A percentile compares a stretch with the other conserved stretches of the same genome.
Evolutionary conservation across 331 rosid genomes (phyloP).

Genomic region (Acacia concinna): DNA sequence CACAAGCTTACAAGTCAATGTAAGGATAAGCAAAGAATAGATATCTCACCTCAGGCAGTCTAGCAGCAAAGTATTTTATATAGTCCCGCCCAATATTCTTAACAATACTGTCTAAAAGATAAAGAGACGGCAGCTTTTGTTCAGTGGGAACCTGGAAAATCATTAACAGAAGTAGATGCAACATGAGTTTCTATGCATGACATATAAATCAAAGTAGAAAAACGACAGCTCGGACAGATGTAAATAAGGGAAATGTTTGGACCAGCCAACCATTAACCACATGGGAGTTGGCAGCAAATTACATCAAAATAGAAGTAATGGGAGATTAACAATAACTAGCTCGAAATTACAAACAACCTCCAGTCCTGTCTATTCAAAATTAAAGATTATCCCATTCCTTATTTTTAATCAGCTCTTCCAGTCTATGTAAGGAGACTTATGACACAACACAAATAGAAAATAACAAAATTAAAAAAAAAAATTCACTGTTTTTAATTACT

Average conservation of each 20-base stretch:
- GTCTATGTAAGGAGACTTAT: not conserved
- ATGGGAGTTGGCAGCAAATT: slow-evolving; percentile 18
- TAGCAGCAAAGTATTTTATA: slow-evolving; percentile 80
- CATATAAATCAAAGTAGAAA: slow-evolving; percentile 17
- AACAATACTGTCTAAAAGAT: slow-evolving; percentile 97
- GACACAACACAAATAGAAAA: not conserved
- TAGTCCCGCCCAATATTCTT: slow-evolving; percentile 97
- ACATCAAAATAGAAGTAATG: slow-evolving; percentile 1
- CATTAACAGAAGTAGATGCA: slow-evolving; percentile 31
- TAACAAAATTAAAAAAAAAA: not conserved
- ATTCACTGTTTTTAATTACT: not conserved
- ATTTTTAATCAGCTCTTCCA: not conserved
- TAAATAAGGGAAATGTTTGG: slow-evolving; percentile 12
- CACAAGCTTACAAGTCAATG: slow-evolving; percentile 11
- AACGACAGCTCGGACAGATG: not conserved
- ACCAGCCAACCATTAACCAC: not conserved
- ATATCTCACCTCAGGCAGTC: slow-evolving; percentile 87
- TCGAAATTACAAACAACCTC: not conserved
- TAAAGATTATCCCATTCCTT: not conserved
- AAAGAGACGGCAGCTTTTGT: slow-evolving; percentile 97
- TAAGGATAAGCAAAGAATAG: slow-evolving; percentile 27
- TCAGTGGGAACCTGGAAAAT: slow-evolving; percentile 88
- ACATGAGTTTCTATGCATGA: slow-evolving; percentile 13
- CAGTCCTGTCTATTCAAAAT: not conserved
- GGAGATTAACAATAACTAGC: not conserved